Evolutionary conservation across 768 basidiomycete species (phyloP), one percentile per base, ranked within the genome.

Genomic region (Trametes punicea): DNA sequence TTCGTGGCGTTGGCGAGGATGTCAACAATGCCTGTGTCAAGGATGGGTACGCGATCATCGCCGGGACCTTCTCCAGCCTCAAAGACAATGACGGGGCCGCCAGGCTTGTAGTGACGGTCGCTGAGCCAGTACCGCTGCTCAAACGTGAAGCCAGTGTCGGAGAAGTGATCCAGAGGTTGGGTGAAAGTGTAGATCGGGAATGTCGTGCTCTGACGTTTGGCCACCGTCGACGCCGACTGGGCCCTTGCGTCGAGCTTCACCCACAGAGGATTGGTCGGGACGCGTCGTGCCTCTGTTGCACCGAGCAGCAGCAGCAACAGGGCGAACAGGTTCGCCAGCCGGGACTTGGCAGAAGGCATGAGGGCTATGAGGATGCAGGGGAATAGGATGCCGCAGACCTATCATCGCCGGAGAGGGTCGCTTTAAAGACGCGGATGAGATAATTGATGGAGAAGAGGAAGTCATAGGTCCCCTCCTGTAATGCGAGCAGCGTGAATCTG

Each of bases 51-150:
- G 30, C 81, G 63, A 30, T 84, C 80, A 69, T 81, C 82, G 26
- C 90, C 94, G 60, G 81, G 84, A 1, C 88, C 91, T 71, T 96
- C 94, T 6, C 94, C 94, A 6, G 91, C 89, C 70, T 95, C 94
- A 18, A 96, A 71, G 1, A 96, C 81, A 63, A 90, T 84, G 16
- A 98, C 89, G 1, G 94, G 93, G 4, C 76, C 73, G 3, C 84
- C 80, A 0, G 83, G 73, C 47, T 81, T 75, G 70, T 92, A 96
- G 67, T 89, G 83, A 41, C 87, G 79, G 13, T 81, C 80, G 66
- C 85, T 91, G 23, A 94, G 77, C 94, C 94, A 96, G 70, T 90
- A 98, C 20, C 94, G 80, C 65, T 97, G 94, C 46, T 80, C 73
- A 72, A 90, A 98, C 0, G 85, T 90, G 41, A 81, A 78, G 33